phyloP scores from a whole-genome alignment of 495 filamentous ascomycete genomes.

The Xylaria grammica region DNA sequence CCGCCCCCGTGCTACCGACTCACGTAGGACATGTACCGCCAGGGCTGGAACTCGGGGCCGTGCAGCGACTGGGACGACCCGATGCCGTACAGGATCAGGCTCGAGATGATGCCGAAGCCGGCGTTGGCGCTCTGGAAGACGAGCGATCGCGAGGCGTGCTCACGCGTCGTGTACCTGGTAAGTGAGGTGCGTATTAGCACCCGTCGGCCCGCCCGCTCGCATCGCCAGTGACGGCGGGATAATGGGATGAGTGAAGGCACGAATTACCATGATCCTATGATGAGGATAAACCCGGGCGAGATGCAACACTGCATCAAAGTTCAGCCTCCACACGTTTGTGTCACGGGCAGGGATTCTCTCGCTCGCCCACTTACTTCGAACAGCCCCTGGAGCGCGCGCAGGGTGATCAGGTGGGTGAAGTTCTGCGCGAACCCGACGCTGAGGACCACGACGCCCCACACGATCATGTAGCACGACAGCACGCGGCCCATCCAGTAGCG shows the following conservation, averaged over 20 bases:
- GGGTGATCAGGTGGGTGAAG: constrained; percentile 38
- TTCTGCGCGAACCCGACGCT: constrained; percentile 41
- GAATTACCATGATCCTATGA: constrained; percentile 32
- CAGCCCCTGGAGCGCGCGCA: constrained; percentile 42
- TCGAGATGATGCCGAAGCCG: constrained; percentile 45
- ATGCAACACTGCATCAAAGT: constrained; percentile 37
- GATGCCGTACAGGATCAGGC: constrained; percentile 45
- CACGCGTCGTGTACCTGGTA: constrained; percentile 46
- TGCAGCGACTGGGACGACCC: constrained; percentile 36
- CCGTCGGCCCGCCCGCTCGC: too few relatives aligned
- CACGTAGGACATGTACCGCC: constrained; percentile 44
- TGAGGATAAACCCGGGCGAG: constrained; percentile 46
- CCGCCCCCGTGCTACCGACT: constrained; percentile 24
- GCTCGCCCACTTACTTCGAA: constrained; percentile 35
- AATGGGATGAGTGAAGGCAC: too few relatives aligned
- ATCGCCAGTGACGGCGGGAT: constrained; percentile 22
- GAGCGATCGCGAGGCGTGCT: constrained; percentile 42
- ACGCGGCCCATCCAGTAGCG: constrained; percentile 40
- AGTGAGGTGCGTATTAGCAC: constrained; percentile 30
- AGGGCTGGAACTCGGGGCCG: constrained; percentile 39
- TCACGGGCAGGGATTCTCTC: background rate
- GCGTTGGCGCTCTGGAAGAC: constrained; percentile 52
- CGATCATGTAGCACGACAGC: constrained; percentile 41
- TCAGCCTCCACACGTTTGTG: background rate
- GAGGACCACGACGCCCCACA: constrained; percentile 38